A percentile compares a stretch with the other conserved stretches of the same genome.
Conservation (phyloP, 163 green algal genomes). For the Chlamydomonas reinhardtii region DNA sequence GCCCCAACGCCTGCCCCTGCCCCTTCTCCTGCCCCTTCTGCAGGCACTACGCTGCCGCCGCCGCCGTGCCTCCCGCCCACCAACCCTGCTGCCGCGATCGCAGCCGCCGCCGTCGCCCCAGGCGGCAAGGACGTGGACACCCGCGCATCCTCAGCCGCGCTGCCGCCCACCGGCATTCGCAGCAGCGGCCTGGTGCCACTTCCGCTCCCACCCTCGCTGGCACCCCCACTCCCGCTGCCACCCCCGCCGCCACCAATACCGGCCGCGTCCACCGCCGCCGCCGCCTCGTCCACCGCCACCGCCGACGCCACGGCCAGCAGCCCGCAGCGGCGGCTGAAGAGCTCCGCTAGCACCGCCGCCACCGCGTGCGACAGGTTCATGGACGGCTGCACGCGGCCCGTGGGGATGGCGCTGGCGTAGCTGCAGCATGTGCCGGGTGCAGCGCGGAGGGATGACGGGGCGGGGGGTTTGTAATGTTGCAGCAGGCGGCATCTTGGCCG, state of each 20-base stretch:
- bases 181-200: neutral
- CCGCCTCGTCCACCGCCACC: neutral
- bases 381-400: conserved; percentile 62
- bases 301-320: neutral
- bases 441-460: too few relatives aligned
- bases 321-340: conserved; percentile 54
- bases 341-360: conserved; percentile 68
- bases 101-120: too few relatives aligned
- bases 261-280: neutral
- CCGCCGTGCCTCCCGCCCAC: neutral
- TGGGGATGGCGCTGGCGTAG: conserved; percentile 83
- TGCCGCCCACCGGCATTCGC: too few relatives aligned
- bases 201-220: neutral
- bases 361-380: conserved; percentile 87
- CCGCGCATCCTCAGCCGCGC: too few relatives aligned
- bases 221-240: neutral
- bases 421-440: neutral
- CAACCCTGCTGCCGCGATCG: too few relatives aligned
- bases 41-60: too few relatives aligned
- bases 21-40: neutral
- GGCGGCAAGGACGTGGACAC: too few relatives aligned
- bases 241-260: neutral
- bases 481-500: too few relatives aligned
- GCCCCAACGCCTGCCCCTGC: too few relatives aligned
- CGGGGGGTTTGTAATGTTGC: too few relatives aligned